Evolutionary conservation across 169 alveolate genomes (phyloP), one percentile per base, ranked within the genome.

Genomic region (Eimeria praecox): DNA sequence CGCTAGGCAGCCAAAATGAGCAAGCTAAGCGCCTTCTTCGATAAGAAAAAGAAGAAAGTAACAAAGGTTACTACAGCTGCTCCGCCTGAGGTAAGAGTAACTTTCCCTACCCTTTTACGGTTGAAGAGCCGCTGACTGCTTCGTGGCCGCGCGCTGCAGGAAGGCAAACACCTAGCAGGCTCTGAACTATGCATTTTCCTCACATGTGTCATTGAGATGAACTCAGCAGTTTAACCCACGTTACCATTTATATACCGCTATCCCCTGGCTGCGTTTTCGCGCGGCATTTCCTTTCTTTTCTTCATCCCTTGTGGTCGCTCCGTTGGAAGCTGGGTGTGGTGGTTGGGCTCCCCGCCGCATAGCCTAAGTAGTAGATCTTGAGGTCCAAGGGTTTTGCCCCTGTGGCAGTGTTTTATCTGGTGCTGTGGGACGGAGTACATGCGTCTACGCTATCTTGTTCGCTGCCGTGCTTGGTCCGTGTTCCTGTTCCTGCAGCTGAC

Each of bases 11-110:
- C 82, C 82, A 62, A 38, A n/a, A 86, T 86, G 93, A 86, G 93
- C 93, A 86, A 86, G n/a, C 40, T 86, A 62, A 86, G 93, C 93
- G 93, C 93, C 93, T 86, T 86, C 59, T 86, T 86, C 62, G 93
- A 86, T 5, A 86, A 86, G 80, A 86, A 86, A 49, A 86, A 86
- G 80, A 86, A 86, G 93, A 86, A 86, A 86, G 69, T 33, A 14
- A 40, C 82, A 24, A 86, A 86, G 62, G 93, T 14, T 3, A n/a
- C n/a, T n/a, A n/a, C n/a, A n/a, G 27, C 93, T 56, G 82, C 82
- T 59, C 80, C 93, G 3, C 82, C 93, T 24, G 93, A 86, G 80
- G 93, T 86, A 40, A 40, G 93, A 35, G 5, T 22, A 78, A 27
- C 33, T 12, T 27, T 71, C 5, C 24, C n/a, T 46, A 10, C 62